Evolutionary conservation across 805 yeast genomes (phyloP).

Genomic region (Pichia eremophila): DNA sequence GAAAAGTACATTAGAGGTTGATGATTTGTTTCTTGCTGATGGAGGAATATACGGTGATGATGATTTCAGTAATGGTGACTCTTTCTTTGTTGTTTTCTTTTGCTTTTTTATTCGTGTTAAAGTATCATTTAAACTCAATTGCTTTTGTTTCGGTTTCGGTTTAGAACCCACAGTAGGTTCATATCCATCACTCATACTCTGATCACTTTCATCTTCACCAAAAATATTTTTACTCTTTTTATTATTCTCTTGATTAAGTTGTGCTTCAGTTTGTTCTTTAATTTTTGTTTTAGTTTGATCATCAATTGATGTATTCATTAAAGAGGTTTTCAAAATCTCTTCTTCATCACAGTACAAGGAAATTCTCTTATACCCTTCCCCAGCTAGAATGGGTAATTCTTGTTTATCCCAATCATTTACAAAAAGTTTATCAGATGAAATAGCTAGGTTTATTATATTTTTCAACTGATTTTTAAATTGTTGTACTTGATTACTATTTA

Average conservation of each 20-base stretch:
- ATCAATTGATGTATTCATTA: no score
- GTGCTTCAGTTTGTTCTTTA: neutral
- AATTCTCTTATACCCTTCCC: constrained; percentile 6
- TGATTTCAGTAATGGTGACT: neutral
- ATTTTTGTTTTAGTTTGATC: neutral
- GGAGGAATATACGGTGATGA: neutral
- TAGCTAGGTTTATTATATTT: constrained; percentile 39
- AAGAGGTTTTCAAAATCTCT: neutral
- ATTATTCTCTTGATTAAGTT: neutral
- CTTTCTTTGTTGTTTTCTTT: neutral
- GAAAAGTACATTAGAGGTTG: neutral
- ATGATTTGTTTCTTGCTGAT: neutral
- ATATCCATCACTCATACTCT: neutral
- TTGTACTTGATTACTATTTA: constrained; percentile 16
- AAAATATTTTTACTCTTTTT: constrained; percentile 10
- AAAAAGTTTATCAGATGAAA: constrained; percentile 33
- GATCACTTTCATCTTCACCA: constrained; percentile 12
- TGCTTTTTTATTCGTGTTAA: constrained; percentile 5
- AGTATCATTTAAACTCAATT: neutral
- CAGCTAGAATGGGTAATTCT: constrained; percentile 35
- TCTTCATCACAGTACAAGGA: constrained; percentile 15
- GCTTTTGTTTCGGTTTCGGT: neutral
- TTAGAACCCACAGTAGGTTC: no score
- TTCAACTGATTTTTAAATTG: constrained; percentile 43
- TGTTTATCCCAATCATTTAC: constrained; percentile 46